A percentile compares a stretch with the other conserved stretches of the same genome.
Evolutionary conservation across 129 eudicot species (phyloP).

Genomic region (Pseudognaphalium luteoalbum): DNA sequence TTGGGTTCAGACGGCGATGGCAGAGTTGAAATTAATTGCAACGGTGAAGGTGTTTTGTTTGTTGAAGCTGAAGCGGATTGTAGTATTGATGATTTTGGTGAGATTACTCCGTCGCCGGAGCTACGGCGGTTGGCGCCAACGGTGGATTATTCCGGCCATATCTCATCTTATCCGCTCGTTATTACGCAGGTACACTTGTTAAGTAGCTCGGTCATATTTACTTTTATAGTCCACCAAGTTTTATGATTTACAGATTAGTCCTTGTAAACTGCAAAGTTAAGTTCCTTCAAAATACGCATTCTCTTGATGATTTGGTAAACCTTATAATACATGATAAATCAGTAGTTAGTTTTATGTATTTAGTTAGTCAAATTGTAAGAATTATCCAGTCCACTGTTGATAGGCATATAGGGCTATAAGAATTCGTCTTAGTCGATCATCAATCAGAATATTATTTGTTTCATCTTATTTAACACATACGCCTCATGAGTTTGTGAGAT

Average conservation of each 20-base stretch:
- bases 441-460: too few species aligned
- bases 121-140: slow-evolving; percentile 26
- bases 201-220: not conserved
- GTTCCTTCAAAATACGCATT: too few species aligned
- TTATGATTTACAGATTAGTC: not conserved
- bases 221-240: not conserved
- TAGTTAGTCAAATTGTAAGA: too few species aligned
- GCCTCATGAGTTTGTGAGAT: too few species aligned
- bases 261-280: not conserved
- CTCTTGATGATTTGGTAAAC: too few species aligned
- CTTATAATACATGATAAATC: too few species aligned
- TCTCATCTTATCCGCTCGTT: slow-evolving; percentile 36
- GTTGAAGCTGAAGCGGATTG: slow-evolving; percentile 45
- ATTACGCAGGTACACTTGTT: slow-evolving; percentile 29
- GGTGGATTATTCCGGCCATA: slow-evolving; percentile 34
- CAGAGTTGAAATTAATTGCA: slow-evolving; percentile 27
- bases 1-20: slow-evolving; percentile 11
- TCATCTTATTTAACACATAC: too few species aligned
- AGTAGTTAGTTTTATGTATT: too few species aligned
- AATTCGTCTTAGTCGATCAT: too few species aligned
- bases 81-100: slow-evolving; percentile 33
- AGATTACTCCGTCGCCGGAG: slow-evolving; percentile 31
- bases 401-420: too few species aligned
- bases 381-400: too few species aligned
- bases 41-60: slow-evolving; percentile 43